These are phyloP conservation scores for Aspergillus intermedius DNA, from an alignment of 2,329 filamentous ascomycete species.

Conservation along the genomic window DNA sequence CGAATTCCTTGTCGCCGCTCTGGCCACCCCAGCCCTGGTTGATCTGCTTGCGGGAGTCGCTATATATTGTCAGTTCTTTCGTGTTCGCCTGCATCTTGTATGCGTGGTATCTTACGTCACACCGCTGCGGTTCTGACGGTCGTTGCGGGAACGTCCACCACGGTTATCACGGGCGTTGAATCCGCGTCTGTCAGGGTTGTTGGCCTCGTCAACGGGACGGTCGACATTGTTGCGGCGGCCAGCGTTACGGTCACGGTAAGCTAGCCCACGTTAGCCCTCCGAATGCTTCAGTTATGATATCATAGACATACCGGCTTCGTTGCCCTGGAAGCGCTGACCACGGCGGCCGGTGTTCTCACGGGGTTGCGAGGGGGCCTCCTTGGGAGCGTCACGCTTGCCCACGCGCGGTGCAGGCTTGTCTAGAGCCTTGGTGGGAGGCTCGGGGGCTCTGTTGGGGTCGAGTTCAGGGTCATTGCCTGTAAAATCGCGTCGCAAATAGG, in stretches of 20 bases:
- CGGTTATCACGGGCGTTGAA: constrained; percentile 56
- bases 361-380: constrained; percentile 55
- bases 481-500: constrained; percentile 20
- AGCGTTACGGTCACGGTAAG: constrained; percentile 82
- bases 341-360: constrained; percentile 40
- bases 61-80: constrained; percentile 21
- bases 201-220: constrained; percentile 67
- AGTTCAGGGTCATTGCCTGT: constrained; percentile 64
- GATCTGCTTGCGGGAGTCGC: constrained; percentile 45
- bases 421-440: constrained; percentile 78
- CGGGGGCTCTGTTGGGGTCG: constrained; percentile 66
- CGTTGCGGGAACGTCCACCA: constrained; percentile 49
- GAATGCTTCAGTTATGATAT: not conserved
- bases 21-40: constrained; percentile 82
- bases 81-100: not conserved
- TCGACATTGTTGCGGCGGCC: constrained; percentile 76
- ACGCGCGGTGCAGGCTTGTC: constrained; percentile 73
- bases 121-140: constrained; percentile 58
- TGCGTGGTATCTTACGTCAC: constrained; percentile 46
- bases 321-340: constrained; percentile 55
- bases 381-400: constrained; percentile 81
- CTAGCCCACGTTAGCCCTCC: constrained; percentile 40
- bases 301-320: constrained; percentile 72
- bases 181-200: constrained; percentile 39
- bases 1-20: constrained; percentile 75